Percentiles rank a stretch among this genome's conserved stretches.
These are phyloP conservation scores for Sclerotinia subarctica DNA, from an alignment of 2,329 filamentous ascomycete species.

Conservation along the genomic window DNA sequence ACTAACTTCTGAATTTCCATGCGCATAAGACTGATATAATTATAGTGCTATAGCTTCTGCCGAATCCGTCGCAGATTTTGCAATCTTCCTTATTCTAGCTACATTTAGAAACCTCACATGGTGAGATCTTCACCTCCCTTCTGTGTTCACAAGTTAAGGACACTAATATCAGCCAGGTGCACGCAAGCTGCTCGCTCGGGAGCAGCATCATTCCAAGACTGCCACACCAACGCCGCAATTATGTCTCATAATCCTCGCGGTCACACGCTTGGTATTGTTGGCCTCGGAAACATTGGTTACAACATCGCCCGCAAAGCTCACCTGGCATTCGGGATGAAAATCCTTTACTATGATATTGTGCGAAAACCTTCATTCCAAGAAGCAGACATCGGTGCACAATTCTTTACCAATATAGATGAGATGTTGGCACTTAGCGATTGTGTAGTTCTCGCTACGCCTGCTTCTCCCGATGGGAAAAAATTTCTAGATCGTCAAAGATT, in stretches of 20 bases:
- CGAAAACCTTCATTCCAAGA: constrained; percentile 40
- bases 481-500: constrained; percentile 51
- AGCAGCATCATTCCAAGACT: constrained; percentile 48
- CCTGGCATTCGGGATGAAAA: constrained; percentile 62
- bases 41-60: constrained; percentile 60
- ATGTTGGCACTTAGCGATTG: constrained; percentile 56
- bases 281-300: constrained; percentile 64
- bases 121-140: constrained; percentile 38
- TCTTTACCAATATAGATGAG: constrained; percentile 49
- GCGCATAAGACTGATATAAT: background rate
- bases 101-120: constrained; percentile 67
- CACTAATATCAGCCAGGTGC: constrained; percentile 25
- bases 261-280: constrained; percentile 62
- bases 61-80: constrained; percentile 70
- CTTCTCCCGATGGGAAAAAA: constrained; percentile 44
- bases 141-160: background rate
- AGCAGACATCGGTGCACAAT: constrained; percentile 49
- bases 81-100: constrained; percentile 64
- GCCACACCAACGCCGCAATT: constrained; percentile 58
- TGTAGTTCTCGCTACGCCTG: constrained; percentile 59
- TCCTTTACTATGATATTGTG: constrained; percentile 60
- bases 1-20: background rate
- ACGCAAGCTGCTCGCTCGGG: constrained; percentile 33
- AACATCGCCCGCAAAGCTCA: constrained; percentile 58
- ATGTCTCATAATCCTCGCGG: constrained; percentile 62